Evolutionary conservation across 2,329 filamentous ascomycete genomes (phyloP).

Genomic region (Ophiostoma piceae): DNA sequence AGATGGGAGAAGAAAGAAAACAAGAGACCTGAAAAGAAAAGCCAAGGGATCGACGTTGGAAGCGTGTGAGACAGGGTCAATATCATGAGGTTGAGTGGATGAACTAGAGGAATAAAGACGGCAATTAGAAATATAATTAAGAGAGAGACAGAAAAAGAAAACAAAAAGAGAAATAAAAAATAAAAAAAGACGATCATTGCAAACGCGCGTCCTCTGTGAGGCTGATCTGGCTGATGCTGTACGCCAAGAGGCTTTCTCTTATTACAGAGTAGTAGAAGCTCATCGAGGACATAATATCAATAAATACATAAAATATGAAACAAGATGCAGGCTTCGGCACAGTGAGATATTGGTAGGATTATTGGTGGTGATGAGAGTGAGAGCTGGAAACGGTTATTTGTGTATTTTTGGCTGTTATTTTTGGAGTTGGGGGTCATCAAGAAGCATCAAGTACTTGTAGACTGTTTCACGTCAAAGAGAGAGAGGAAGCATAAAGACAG

Average conservation of each 20-base stretch:
- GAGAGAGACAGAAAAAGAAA: neutral
- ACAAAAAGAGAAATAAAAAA: neutral
- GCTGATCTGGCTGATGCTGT: conserved; percentile 4
- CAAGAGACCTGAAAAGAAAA: neutral
- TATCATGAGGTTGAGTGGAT: neutral
- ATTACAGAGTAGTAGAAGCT: no score
- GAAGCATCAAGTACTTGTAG: no score
- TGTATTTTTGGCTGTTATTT: no score
- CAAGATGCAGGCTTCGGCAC: conserved; percentile 1
- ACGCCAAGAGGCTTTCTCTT: neutral
- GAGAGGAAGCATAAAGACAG: neutral
- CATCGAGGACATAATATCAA: no score
- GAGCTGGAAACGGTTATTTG: neutral
- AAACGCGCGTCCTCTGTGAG: conserved; percentile 21
- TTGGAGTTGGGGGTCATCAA: no score
- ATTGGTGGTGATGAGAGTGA: no score
- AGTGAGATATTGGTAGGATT: neutral
- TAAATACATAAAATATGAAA: neutral
- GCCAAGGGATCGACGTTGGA: neutral
- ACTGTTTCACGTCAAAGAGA: no score
- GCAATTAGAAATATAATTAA: neutral
- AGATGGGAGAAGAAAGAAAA: neutral
- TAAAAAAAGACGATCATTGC: conserved; percentile 4
- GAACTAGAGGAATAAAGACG: neutral
- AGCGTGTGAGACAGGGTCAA: neutral